These are phyloP conservation scores for Trichopus zeylanicus DNA, from an alignment of 116 monocot genomes.

Conservation along the genomic window DNA sequence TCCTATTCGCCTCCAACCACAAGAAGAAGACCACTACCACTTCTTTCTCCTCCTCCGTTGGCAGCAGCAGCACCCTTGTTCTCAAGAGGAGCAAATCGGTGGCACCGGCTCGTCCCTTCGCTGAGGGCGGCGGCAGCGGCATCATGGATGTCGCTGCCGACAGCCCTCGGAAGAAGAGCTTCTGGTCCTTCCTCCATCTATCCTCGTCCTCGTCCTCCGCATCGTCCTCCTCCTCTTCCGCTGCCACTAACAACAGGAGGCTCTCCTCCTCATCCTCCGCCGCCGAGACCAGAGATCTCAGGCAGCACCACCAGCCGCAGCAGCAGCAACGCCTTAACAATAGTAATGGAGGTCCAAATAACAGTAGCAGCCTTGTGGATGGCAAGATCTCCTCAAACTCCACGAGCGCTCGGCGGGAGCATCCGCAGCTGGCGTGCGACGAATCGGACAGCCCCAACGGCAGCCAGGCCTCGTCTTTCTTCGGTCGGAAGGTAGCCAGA, in stretches of 20 bases:
- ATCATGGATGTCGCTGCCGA: conserved; percentile 7
- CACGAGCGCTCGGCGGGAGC: not conserved
- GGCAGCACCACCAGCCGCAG: not conserved
- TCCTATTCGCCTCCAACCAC: not conserved
- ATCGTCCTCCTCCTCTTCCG: conserved; percentile 5
- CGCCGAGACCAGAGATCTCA: not conserved
- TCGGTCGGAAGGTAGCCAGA: conserved; percentile 65
- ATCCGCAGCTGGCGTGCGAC: conserved; percentile 11
- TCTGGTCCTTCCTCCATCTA: conserved; percentile 48
- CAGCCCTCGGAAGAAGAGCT: conserved; percentile 75
- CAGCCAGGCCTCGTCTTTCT: conserved; percentile 40
- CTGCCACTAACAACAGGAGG: conserved; percentile 7
- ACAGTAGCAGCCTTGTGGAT: not conserved
- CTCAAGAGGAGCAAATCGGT: conserved; percentile 76
- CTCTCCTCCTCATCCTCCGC: conserved; percentile 3
- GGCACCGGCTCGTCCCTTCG: conserved; percentile 20
- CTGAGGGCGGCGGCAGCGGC: not conserved
- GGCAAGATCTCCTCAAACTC: not conserved
- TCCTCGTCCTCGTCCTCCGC: no score
- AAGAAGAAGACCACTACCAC: conserved; percentile 10
- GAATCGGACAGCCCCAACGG: conserved; percentile 40
- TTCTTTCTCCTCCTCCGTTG: not conserved
- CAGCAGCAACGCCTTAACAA: no score
- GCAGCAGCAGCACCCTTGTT: conserved; percentile 1
- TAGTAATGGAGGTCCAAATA: no score